These are phyloP conservation scores for Fusarium sp. DNA, from an alignment of 2,329 filamentous ascomycete species.

Conservation along the genomic window DNA sequence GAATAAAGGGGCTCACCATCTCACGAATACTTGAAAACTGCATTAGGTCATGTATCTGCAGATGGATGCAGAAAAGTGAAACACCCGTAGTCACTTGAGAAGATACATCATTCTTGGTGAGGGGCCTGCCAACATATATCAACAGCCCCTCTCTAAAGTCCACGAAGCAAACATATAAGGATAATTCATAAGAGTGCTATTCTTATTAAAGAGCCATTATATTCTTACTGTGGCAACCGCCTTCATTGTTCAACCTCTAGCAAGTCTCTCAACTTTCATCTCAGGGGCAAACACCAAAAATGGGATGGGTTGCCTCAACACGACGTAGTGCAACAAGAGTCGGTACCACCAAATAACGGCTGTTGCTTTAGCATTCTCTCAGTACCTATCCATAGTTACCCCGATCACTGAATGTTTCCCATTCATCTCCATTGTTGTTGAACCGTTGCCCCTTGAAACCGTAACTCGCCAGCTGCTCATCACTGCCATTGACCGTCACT, in stretches of 20 bases:
- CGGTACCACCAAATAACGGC: slow-evolving; percentile 32
- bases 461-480: slow-evolving; percentile 17
- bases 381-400: not conserved
- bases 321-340: slow-evolving; percentile 28
- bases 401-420: not conserved
- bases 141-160: not conserved
- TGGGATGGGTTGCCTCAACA: slow-evolving; percentile 28
- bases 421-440: slow-evolving; percentile 13
- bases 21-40: not conserved
- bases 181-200: not conserved
- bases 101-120: not conserved
- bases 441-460: slow-evolving; percentile 38
- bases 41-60: not conserved
- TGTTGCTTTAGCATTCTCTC: slow-evolving; percentile 17
- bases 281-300: slow-evolving; percentile 34
- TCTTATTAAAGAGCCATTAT: not conserved
- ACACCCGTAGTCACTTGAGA: not conserved
- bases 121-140: not conserved
- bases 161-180: not conserved
- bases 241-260: not conserved
- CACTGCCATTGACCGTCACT: slow-evolving; percentile 18
- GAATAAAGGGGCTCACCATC: not conserved
- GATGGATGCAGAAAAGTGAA: not conserved
- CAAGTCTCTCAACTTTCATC: slow-evolving; percentile 1
- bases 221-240: not conserved